Evolutionary conservation across 495 filamentous ascomycete species (phyloP).

Genomic region (Oleoguttula mirabilis): DNA sequence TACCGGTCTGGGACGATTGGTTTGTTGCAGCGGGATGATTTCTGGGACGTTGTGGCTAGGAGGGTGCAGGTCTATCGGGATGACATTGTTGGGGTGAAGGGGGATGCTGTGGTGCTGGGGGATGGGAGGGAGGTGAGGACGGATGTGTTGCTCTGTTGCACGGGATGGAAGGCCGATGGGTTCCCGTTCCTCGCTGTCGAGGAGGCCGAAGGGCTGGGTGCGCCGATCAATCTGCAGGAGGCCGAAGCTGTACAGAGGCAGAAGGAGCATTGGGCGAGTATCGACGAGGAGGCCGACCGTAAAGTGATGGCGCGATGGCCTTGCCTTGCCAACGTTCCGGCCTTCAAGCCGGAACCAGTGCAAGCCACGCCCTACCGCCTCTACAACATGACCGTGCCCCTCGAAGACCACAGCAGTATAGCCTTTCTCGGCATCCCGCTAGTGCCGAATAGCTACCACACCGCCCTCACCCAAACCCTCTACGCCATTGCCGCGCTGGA

Average conservation of each 20-base stretch:
- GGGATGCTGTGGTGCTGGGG: slow-evolving; percentile 1
- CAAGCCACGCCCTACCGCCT: slow-evolving; percentile 2
- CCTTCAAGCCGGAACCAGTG: background rate
- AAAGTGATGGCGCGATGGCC: slow-evolving; percentile 30
- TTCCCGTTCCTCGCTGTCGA: slow-evolving; percentile 1
- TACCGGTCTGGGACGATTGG: slow-evolving; percentile 32
- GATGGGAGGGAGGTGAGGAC: slow-evolving; percentile 2
- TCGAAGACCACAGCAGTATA: slow-evolving; percentile 31
- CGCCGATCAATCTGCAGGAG: background rate
- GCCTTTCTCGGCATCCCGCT: slow-evolving; percentile 31
- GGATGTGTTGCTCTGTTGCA: slow-evolving; percentile 10
- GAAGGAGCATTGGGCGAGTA: slow-evolving; percentile 5
- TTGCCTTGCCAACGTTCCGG: slow-evolving; percentile 17
- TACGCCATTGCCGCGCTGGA: slow-evolving; percentile 36
- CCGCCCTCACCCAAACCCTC: slow-evolving; percentile 34
- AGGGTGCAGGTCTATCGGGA: slow-evolving; percentile 31
- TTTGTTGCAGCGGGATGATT: slow-evolving; percentile 29
- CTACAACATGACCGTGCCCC: slow-evolving; percentile 8
- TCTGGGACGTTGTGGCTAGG: slow-evolving; percentile 31
- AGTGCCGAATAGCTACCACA: slow-evolving; percentile 30
- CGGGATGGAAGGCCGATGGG: slow-evolving; percentile 8
- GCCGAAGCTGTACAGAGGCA: background rate
- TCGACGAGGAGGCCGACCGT: slow-evolving; percentile 27
- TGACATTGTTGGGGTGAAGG: slow-evolving; percentile 20
- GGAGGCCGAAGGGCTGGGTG: slow-evolving; percentile 1